Percentiles rank a stretch among this genome's conserved stretches.
Evolutionary conservation across 1,139 yeast genomes (phyloP).

Genomic region (Yamadazyma triangularis): DNA sequence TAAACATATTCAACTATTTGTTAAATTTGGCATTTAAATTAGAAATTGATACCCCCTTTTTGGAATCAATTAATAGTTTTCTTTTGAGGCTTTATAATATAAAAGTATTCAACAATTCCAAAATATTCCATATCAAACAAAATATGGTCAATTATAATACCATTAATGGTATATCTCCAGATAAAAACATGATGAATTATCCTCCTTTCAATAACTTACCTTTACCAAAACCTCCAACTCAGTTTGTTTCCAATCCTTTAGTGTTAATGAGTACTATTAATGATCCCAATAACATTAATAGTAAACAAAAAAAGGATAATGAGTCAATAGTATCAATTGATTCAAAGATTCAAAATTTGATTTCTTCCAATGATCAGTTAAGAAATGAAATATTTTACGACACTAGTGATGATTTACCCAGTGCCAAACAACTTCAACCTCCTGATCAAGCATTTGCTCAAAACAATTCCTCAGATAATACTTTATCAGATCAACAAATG

Average conservation of each 20-base stretch:
- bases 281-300: background rate
- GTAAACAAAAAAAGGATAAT: constrained; percentile 4
- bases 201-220: constrained; percentile 23
- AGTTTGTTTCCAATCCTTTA: constrained; percentile 5
- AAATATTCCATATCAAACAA: constrained; percentile 12
- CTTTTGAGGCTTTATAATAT: constrained; percentile 10
- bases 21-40: constrained; percentile 8
- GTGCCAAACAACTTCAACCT: no score
- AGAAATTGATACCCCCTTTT: constrained; percentile 10
- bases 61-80: constrained; percentile 13
- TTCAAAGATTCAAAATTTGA: constrained; percentile 8
- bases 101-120: constrained; percentile 10
- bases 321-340: constrained; percentile 10
- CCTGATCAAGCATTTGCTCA: no score
- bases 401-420: background rate
- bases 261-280: constrained; percentile 9
- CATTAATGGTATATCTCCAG: constrained; percentile 19
- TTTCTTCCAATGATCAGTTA: constrained; percentile 5
- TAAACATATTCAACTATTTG: constrained; percentile 7
- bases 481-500: no score
- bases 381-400: constrained; percentile 2
- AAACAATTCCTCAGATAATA: no score
- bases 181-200: constrained; percentile 22
- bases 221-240: constrained; percentile 13
- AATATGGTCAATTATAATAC: constrained; percentile 8